A percentile compares a stretch with the other conserved stretches of the same genome.
These are phyloP conservation scores for Calonectria henricotiae DNA, from an alignment of 2,329 filamentous ascomycete species.

Conservation along the genomic window DNA sequence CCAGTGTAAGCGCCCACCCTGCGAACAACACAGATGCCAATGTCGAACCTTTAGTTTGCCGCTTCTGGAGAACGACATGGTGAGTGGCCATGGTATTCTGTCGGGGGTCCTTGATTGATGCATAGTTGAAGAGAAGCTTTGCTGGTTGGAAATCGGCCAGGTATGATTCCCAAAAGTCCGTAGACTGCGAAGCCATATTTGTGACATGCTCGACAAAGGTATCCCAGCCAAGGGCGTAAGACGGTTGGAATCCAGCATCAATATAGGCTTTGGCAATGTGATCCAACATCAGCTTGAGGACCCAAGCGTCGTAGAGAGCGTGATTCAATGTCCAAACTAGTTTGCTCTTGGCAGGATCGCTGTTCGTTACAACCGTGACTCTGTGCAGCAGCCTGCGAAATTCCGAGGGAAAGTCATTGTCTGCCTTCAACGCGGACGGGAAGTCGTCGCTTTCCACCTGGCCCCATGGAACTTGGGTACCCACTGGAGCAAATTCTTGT, in stretches of 20 bases:
- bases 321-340: background rate
- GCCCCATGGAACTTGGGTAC: background rate
- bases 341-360: background rate
- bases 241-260: background rate
- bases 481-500: background rate
- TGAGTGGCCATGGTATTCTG: background rate
- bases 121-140: background rate
- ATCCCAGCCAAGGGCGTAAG: background rate
- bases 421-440: background rate
- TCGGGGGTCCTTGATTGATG: constrained; percentile 1
- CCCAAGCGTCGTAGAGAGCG: background rate
- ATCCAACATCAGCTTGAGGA: background rate
- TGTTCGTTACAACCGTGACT: background rate
- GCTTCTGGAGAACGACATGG: background rate
- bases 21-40: background rate
- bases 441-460: background rate
- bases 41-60: background rate
- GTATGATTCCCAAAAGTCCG: background rate
- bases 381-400: background rate
- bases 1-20: background rate
- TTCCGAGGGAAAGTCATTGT: background rate
- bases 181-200: background rate
- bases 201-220: constrained; percentile 1
- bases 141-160: background rate
- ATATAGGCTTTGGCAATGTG: background rate